phyloP scores from a whole-genome alignment of 129 eudicot genomes.

The Calendula officinalis region DNA sequence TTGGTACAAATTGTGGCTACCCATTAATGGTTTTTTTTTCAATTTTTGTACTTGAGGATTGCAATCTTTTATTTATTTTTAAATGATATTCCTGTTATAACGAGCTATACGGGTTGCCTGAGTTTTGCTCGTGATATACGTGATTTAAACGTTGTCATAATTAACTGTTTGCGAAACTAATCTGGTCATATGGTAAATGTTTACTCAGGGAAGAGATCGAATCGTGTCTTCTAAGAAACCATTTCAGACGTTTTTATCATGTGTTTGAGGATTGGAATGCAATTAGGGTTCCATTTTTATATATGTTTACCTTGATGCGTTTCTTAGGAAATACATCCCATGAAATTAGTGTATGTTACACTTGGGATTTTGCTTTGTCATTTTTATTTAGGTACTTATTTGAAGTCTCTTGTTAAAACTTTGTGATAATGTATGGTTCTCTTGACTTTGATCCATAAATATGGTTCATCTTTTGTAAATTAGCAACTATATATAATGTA shows the following conservation, averaged over 20 bases:
- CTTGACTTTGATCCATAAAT: neutral
- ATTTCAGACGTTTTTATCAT: too few species aligned
- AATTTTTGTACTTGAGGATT: slow-evolving; percentile 16
- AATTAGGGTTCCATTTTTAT: too few species aligned
- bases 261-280: too few species aligned
- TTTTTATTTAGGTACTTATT: neutral
- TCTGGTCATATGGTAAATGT: too few species aligned
- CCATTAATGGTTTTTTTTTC: neutral
- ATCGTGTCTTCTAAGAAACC: neutral
- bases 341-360: neutral
- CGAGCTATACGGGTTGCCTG: too few species aligned
- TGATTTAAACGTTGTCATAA: too few species aligned
- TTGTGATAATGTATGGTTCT: neutral
- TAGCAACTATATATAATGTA: too few species aligned
- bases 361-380: neutral
- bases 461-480: neutral
- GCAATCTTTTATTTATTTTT: neutral
- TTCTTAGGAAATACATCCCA: neutral
- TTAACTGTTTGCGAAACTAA: too few species aligned
- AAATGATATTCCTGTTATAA: too few species aligned
- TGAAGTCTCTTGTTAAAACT: neutral
- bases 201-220: too few species aligned
- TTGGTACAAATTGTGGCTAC: slow-evolving; percentile 19
- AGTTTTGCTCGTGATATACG: too few species aligned
- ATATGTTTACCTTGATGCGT: neutral